Base-by-base conservation (phyloP, 331 rosid genomes). In the Malus hybrid region DNA sequence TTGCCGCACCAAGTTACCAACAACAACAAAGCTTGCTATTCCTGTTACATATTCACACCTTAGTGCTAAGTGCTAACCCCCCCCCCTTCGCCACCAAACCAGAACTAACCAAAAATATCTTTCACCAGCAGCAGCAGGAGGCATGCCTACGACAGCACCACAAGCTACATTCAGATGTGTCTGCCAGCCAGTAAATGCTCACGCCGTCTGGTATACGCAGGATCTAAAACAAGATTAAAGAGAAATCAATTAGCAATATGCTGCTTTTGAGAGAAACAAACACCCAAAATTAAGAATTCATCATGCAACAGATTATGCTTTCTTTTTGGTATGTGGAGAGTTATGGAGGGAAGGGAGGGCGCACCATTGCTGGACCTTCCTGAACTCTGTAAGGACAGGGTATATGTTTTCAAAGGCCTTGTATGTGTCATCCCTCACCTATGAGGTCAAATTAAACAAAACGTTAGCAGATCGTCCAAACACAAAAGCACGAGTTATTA, bases 401-500 rank as follows among this genome's bases (percentile, higher is more conserved):
- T 88, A 93, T 73, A 93, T 93, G 82, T 90, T 87, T 80, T 93
- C 96, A 73, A 93, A 93, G 59, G 97, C 97, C 64, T 87, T 84
- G 78, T 93, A 93, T 3, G 97, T 93, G 77, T 93, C 96, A 39
- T 93, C 96, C 79, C 96, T 90, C 83, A 92, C 97, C 97, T 92
- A 52, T 48, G 57, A 56, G 62, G 34, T 20, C 20, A 27, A 39
- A 55, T 71, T 65, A 32, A 44, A 69, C n/a, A 64, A 24, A 9
- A 65, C 44, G 15, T 65, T 31, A 48, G 52, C 55, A 65, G 4
- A 46, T 50, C 11, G 4, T 32, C 68, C 73, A 56, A 28, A 12
- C 16, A 7, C 24, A 11, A 28, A 6, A 19, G 28, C 20, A 20
- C 15, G 24, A 11, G 64, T 39, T 8, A 39, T 39, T 15, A 56